Evolutionary conservation across 139 green algal species (phyloP).

Genomic region (Gonium pectorale): DNA sequence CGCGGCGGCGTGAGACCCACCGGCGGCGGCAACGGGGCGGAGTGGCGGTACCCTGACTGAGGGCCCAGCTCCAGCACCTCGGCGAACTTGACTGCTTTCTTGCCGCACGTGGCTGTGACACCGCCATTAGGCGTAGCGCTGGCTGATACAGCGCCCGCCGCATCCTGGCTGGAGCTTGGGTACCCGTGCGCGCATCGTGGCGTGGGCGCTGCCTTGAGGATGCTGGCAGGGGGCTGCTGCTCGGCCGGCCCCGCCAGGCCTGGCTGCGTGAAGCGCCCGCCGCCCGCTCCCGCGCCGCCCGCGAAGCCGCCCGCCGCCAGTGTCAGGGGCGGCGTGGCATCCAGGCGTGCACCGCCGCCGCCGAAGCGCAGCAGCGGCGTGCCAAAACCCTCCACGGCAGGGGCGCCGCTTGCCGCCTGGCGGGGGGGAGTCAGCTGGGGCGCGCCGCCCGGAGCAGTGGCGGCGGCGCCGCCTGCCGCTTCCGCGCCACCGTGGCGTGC

Average conservation of each 20-base stretch:
- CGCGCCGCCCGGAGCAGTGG: background rate
- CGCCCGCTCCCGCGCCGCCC: background rate
- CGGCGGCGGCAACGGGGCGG: background rate
- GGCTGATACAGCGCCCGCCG: background rate
- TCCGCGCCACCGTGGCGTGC: too few relatives aligned
- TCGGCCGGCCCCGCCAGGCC: too few relatives aligned
- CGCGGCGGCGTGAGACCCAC: too few relatives aligned
- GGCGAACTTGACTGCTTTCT: constrained; percentile 29
- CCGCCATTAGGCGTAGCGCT: background rate
- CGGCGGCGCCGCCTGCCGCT: background rate
- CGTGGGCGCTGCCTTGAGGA: constrained; percentile 25
- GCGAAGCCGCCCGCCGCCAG: too few relatives aligned
- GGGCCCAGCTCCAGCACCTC: constrained; percentile 33
- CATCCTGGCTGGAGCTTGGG: background rate
- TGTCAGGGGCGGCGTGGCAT: background rate
- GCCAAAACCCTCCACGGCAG: background rate
- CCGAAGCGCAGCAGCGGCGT: background rate
- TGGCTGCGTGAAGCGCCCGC: background rate
- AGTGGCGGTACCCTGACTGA: constrained; percentile 22
- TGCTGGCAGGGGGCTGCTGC: constrained; percentile 1
- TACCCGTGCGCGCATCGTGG: too few relatives aligned
- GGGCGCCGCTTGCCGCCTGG: background rate
- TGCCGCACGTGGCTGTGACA: background rate
- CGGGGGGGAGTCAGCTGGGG: background rate
- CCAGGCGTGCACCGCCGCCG: background rate